Evolutionary conservation across 805 yeast genomes (phyloP).

Genomic region (Monosporozyma servazzii): DNA sequence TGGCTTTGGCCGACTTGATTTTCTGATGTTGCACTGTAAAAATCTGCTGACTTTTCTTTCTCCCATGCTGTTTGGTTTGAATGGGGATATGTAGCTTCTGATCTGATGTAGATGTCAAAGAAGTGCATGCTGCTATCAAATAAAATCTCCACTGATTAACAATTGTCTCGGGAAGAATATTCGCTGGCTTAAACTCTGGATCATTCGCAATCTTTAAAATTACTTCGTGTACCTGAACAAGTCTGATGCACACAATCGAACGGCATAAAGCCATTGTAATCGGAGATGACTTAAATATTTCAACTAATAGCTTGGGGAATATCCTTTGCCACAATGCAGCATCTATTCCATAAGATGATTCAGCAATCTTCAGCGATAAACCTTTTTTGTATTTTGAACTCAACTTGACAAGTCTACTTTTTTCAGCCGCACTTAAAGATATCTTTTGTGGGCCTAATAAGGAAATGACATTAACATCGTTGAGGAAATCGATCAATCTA

Average conservation of each 20-base stretch:
- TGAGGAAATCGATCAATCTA: conserved; percentile 66
- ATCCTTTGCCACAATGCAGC: conserved; percentile 92
- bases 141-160: conserved; percentile 85
- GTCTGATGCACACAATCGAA: conserved; percentile 76
- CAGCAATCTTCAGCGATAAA: conserved; percentile 68
- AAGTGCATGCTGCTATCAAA: conserved; percentile 83
- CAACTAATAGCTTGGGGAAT: conserved; percentile 64
- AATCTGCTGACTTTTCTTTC: conserved; percentile 71
- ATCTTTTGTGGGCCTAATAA: conserved; percentile 44
- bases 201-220: conserved; percentile 48
- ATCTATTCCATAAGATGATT: conserved; percentile 89
- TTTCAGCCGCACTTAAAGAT: conserved; percentile 65
- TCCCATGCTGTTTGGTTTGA: conserved; percentile 46
- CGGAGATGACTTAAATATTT: conserved; percentile 75
- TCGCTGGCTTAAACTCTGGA: conserved; percentile 22
- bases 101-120: conserved; percentile 81
- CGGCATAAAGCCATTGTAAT: conserved; percentile 90
- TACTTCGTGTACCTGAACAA: conserved; percentile 76
- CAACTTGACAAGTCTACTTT: conserved; percentile 57
- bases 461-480: conserved; percentile 56
- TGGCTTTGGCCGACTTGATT: conserved; percentile 84
- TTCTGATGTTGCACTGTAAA: conserved; percentile 81
- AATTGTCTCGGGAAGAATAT: conserved; percentile 56
- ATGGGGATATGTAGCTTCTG: conserved; percentile 65
- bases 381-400: conserved; percentile 50